Percentiles rank a stretch among this genome's conserved stretches.
Conservation (phyloP, 805 yeast genomes). For the Lipomyces lipofer region DNA sequence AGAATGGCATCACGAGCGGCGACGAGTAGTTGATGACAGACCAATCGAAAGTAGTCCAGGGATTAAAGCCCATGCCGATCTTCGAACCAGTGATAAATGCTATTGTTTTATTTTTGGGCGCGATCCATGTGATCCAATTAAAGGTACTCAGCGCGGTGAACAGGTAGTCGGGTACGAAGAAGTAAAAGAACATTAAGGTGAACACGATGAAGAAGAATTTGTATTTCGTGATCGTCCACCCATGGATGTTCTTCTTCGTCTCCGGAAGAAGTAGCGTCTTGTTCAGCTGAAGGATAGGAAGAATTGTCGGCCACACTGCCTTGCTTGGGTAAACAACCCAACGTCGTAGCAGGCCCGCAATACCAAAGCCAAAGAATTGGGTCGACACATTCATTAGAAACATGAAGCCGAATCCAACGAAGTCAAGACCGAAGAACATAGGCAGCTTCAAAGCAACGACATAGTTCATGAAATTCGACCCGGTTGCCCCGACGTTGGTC, state of each 20-base stretch:
- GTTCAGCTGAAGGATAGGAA: conserved; percentile 52
- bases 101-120: conserved; percentile 47
- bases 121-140: conserved; percentile 51
- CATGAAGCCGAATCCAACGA: conserved; percentile 53
- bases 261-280: conserved; percentile 39
- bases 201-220: conserved; percentile 50
- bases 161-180: conserved; percentile 67
- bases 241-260: conserved; percentile 50
- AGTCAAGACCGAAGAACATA: conserved; percentile 39
- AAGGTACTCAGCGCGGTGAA: conserved; percentile 62
- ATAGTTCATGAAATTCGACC: conserved; percentile 5
- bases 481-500: conserved; percentile 10
- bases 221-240: conserved; percentile 59
- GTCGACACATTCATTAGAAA: conserved; percentile 53
- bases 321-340: conserved; percentile 60
- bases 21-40: conserved; percentile 38
- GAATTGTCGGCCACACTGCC: conserved; percentile 56
- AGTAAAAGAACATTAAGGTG: conserved; percentile 51
- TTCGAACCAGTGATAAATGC: conserved; percentile 58
- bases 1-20: conserved; percentile 48
- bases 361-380: conserved; percentile 64
- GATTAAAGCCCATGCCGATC: conserved; percentile 52
- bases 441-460: conserved; percentile 5
- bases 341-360: conserved; percentile 64
- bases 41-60: conserved; percentile 46